Base-by-base conservation (phyloP, 225 moss, liverwort and hornwort genomes). In the Asterella californica region DNA sequence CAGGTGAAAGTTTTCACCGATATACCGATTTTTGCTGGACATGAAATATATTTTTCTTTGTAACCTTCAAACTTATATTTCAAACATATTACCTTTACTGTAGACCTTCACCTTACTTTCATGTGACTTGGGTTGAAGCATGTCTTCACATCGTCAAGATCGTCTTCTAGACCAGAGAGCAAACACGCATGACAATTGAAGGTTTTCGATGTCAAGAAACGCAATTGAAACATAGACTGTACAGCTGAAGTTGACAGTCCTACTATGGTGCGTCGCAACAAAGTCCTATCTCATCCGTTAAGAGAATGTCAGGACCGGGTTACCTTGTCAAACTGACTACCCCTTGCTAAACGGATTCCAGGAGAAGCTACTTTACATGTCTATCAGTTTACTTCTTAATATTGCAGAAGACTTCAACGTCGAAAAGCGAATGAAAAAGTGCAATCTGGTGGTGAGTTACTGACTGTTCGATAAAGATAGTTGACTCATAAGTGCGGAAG, bases 401-500 rank as follows among this genome's bases (percentile, higher is more conserved):
- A 85, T 90, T 53, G 90, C 88, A 69, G 85, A 90, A 76, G 85
- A 90, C 75, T 59, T 88, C 22, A 82, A n/a, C 50, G 85, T 88
- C 63, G 88, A 88, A 47, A 88, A 87, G 72, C 83, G 76, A 75
- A 90, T 88, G 88, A 83, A 82, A 71, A 90, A 90, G 72, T 85
- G 76, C 45, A 83, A 87, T 65, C 80, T 90, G 46, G 85, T 88
- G 85, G 88, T 90, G 33, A 50, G 81, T 80, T n/a, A 30, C 19
- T 27, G 61, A 48, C 37, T 47, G 10, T 25, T 71, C n/a, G 71
- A 25, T 71, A 2, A 25, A 71, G 47, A 70, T 10, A 27, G 12
- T 36, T n/a, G 42, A 25, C 10, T 48, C 25, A 24, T 48, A 71
- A 47, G 25, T 45, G 42, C 25, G 61, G 24, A 29, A 62, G 27